Evolutionary conservation across 176 grass and related monocot species (phyloP), one percentile per base, ranked within the genome.

Genomic region (Chrysopogon serrulatus): DNA sequence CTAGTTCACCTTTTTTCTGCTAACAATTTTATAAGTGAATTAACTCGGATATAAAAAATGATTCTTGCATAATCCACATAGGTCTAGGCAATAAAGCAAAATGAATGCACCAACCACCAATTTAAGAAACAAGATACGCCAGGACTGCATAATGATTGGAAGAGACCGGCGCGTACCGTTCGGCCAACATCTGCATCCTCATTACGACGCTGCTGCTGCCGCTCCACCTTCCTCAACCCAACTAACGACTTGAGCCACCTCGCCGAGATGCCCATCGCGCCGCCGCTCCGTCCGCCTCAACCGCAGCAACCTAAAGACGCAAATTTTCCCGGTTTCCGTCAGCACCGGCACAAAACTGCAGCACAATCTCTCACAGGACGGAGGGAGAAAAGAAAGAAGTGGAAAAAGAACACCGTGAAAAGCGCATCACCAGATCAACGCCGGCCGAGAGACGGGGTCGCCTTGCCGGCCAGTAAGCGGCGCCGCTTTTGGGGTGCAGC

Each of bases 191-290:
- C 62, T 69, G 83, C 91, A 83, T 84, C 82, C 37, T 87, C 87
- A 69, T 87, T 76, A 35, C 68, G 83, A 17, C 70, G 86, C 41
- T 69, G 66, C 78, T 26, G 78, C 78, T 68, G 78, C 73, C 64
- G 93, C 69, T 93, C 94, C 78, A n/a, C 60, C 72, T 97, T 97
- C 57, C 85, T 87, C 69, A 93, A 71, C 76, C 94, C 94, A 68
- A 97, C 87, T 75, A 97, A 44, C 16, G 91, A 97, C 83, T 88
- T 93, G 30, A 97, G 89, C 94, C 94, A 97, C 86, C 86, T 93
- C 34, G 92, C 63, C 45, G 92, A 94, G 74, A 94, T 94, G 39
- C 92, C 92, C 92, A 93, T 90, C 21, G 42, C 83, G 7, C 87
- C 81, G 39, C 71, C 78, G 21, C 77, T 41, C 43, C 74, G 44